Conservation (phyloP, 2,329 filamentous ascomycete genomes). For the Tolypocladium guangdongense region DNA sequence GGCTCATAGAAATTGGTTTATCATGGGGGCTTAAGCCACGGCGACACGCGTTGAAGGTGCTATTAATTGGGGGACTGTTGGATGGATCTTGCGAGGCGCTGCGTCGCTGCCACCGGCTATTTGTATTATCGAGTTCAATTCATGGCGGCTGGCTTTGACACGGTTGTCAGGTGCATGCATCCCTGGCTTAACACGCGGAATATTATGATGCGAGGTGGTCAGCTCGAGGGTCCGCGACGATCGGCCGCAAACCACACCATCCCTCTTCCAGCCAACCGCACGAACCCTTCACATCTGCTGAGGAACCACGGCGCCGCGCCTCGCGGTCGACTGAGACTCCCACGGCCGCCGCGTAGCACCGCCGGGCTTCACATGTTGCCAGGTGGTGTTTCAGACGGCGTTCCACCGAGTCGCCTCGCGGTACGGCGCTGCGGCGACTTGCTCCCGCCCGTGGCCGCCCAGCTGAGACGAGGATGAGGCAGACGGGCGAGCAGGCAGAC, state of each 20-base stretch:
- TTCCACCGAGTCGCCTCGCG: too few species aligned
- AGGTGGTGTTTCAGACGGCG: neutral
- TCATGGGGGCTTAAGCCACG: neutral
- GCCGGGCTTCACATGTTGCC: neutral
- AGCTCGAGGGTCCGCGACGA: too few species aligned
- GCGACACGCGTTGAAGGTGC: neutral
- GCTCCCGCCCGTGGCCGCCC: too few species aligned
- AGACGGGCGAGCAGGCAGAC: neutral
- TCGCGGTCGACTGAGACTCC: neutral
- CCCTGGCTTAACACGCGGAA: neutral
- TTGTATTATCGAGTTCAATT: neutral
- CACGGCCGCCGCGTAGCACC: neutral
- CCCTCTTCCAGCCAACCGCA: neutral
- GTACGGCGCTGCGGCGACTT: too few species aligned
- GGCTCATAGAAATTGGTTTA: neutral
- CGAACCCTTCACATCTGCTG: neutral
- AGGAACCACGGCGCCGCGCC: neutral
- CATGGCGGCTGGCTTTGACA: neutral
- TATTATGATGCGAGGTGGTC: too few species aligned
- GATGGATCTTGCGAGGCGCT: neutral
- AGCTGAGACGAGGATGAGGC: too few species aligned
- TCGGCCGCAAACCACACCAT: neutral
- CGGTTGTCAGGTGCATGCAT: neutral
- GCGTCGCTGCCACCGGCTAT: neutral
- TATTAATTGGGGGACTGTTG: neutral